phyloP scores from a whole-genome alignment of 139 green algal species.

The Tetratostichococcus sp. region DNA sequence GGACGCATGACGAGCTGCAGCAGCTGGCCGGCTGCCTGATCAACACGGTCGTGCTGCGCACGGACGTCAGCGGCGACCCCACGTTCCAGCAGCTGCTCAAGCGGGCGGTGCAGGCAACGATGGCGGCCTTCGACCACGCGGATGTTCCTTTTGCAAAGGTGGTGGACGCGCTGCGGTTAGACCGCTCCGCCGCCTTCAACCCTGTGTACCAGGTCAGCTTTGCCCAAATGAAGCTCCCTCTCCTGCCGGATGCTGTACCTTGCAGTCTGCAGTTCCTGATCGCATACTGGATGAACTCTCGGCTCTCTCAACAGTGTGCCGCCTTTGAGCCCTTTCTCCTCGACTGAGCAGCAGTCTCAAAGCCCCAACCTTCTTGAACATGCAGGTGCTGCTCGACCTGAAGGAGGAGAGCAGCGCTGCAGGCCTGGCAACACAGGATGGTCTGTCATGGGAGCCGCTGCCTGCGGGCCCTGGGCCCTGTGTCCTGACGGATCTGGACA shows the following conservation, averaged over 20 bases:
- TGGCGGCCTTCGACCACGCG: background rate
- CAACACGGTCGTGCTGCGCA: constrained; percentile 2
- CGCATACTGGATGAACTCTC: too few relatives aligned
- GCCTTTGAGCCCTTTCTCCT: too few relatives aligned
- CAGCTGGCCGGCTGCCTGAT: constrained; percentile 12
- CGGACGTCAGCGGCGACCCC: background rate
- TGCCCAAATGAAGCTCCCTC: too few relatives aligned
- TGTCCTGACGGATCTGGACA: background rate
- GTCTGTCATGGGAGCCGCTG: background rate
- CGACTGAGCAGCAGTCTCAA: too few relatives aligned
- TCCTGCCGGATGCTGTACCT: too few relatives aligned
- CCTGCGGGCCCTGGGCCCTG: too few relatives aligned
- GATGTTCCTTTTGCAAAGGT: constrained; percentile 6
- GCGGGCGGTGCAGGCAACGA: background rate
- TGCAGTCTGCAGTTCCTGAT: too few relatives aligned
- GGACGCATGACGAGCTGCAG: background rate
- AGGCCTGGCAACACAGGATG: too few relatives aligned
- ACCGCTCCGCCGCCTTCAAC: background rate
- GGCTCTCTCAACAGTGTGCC: too few relatives aligned
- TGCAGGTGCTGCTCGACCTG: background rate
- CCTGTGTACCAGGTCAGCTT: constrained; percentile 19
- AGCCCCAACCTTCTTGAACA: too few relatives aligned
- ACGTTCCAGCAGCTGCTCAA: constrained; percentile 3
- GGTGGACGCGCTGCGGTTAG: background rate
- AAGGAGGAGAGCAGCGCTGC: background rate